phyloP scores from a whole-genome alignment of 257 asterid species.

The Perilla frutescens region DNA sequence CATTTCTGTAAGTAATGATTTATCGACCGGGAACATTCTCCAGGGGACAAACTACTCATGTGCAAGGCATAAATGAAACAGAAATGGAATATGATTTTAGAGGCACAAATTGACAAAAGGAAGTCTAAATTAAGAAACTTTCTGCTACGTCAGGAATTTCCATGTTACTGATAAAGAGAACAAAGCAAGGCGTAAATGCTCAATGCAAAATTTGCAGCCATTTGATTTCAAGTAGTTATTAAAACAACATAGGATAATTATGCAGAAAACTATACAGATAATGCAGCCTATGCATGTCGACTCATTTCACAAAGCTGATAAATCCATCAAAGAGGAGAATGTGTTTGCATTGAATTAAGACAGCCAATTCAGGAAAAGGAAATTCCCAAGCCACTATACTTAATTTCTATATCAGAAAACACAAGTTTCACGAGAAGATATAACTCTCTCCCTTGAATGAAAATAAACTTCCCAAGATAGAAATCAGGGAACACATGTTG shows the following conservation, averaged over 20 bases:
- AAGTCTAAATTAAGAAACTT: not conserved
- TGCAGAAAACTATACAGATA: constrained; percentile 1
- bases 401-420: not conserved
- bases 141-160: too few species aligned
- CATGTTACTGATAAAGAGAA: constrained; percentile 8
- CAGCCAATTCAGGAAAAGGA: not conserved
- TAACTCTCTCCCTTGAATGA: not conserved
- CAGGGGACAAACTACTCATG: not conserved
- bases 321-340: not conserved
- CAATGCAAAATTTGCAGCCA: constrained; percentile 4
- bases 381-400: not conserved
- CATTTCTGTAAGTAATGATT: not conserved
- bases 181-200: not conserved
- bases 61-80: not conserved
- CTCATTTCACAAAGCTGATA: not conserved
- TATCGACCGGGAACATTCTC: too few species aligned
- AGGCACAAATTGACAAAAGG: not conserved
- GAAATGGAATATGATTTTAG: not conserved
- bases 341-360: constrained; percentile 21
- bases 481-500: constrained; percentile 7
- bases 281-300: not conserved
- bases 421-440: not conserved
- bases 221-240: not conserved
- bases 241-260: not conserved
- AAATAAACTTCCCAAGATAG: constrained; percentile 3